Evolutionary conservation across 306 rosid genomes (phyloP), one percentile per base, ranked within the genome.

Genomic region (Malus fusca): DNA sequence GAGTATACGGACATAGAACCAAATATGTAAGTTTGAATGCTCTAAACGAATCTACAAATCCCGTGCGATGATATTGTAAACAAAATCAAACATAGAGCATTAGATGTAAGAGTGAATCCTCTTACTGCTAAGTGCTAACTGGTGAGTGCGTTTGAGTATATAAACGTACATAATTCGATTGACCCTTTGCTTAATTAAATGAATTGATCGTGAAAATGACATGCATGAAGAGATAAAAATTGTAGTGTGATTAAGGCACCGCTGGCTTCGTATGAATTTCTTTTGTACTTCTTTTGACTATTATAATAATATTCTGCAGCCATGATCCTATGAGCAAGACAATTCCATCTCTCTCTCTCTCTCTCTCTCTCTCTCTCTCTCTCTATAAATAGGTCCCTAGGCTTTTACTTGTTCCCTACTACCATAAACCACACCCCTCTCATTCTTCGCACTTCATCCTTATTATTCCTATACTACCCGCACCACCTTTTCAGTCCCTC

Each of bases 341-440:
- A 46, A 37, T 6, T 23, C 52, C 18, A 46, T 46, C 35, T 31
- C 35, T 31, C 26, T 46, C 37, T 14, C n/a, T 59, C 30, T n/a
- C n/a, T n/a, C n/a, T n/a, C 26, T 46, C 37, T 46, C 35, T 31
- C 35, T 31, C 26, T 46, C 37, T 22, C 62, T 58, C 73, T 40
- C 18, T 35, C 77, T 87, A 87, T 85, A 82, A 75, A 87, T 82
- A 80, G 68, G 66, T 78, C 77, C 78, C 76, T 4, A 71, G 44
- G 28, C 80, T 72, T 48, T 23, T 70, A 62, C 67, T 82, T 43
- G 70, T 42, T 83, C 75, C 53, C 31, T 73, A 78, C 82, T 59
- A 64, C 82, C 73, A 73, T 44, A 42, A 65, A 4, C 79, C 42
- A 52, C 77, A 64, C 31, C 59, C 21, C 48, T 72, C 31, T 63